Conservation (phyloP, 768 basidiomycete genomes). For the Hypholoma sublateritium region DNA sequence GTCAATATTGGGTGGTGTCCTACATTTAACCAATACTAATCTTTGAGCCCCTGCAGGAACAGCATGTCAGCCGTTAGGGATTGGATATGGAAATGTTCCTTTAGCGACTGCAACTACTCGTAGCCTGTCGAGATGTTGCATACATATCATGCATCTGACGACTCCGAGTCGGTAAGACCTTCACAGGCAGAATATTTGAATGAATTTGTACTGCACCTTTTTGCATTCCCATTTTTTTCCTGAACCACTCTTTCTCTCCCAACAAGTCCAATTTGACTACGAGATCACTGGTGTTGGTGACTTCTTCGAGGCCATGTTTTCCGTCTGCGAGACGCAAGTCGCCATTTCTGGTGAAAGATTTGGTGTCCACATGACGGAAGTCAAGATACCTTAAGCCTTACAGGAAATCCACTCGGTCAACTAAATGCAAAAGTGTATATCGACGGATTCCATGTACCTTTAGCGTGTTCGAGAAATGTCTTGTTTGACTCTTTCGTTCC, state of each 20-base stretch:
- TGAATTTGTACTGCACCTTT: conserved; percentile 14
- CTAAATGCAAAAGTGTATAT: neutral
- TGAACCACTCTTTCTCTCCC: conserved; percentile 38
- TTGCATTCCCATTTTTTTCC: conserved; percentile 34
- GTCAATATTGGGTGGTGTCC: neutral
- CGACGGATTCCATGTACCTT: conserved; percentile 20
- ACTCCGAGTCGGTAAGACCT: no score
- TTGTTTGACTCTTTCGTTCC: conserved; percentile 33
- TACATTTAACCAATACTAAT: no score
- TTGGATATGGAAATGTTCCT: neutral
- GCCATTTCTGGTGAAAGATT: conserved; percentile 19
- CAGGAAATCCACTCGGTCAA: neutral
- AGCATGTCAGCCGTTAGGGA: neutral
- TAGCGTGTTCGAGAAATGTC: conserved; percentile 35
- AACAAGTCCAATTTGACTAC: conserved; percentile 29
- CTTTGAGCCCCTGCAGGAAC: neutral
- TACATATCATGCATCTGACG: no score
- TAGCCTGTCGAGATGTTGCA: no score
- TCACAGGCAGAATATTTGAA: no score
- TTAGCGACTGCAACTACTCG: neutral
- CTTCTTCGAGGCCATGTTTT: conserved; percentile 35
- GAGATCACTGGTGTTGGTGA: conserved; percentile 33
- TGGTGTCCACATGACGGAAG: conserved; percentile 40
- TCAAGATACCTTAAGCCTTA: conserved; percentile 42
- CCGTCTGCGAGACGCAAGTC: conserved; percentile 21